Conservation (phyloP, 371 early-diverging fungal genomes). For the Batrachochytrium dendrobatidis region DNA sequence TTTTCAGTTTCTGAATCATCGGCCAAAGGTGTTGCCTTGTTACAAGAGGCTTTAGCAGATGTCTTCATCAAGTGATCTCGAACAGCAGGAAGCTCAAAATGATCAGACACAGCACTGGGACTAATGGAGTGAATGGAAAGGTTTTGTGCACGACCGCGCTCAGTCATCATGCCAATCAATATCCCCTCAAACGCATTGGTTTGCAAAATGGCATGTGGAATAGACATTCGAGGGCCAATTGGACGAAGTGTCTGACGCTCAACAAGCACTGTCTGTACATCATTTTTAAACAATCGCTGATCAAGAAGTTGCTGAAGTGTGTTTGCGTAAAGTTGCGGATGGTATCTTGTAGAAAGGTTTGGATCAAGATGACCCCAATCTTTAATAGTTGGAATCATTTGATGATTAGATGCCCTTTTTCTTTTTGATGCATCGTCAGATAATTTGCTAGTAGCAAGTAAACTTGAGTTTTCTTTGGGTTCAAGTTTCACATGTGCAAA, state of each 20-base stretch:
- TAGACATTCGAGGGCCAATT: conserved; percentile 12
- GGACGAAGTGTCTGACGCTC: conserved; percentile 47
- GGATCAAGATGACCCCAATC: conserved; percentile 7
- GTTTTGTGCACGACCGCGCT: neutral
- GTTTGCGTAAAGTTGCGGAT: conserved; percentile 8
- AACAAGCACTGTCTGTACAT: conserved; percentile 26
- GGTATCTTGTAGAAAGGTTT: neutral
- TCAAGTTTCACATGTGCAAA: conserved; percentile 43
- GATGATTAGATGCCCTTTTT: neutral
- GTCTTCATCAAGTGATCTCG: neutral
- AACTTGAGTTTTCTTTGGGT: neutral
- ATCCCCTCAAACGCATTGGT: conserved; percentile 51
- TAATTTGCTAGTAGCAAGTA: neutral
- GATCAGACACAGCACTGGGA: neutral
- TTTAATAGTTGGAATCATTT: conserved; percentile 15
- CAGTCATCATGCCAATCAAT: conserved; percentile 32
- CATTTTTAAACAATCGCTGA: conserved; percentile 5
- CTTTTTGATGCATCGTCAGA: neutral
- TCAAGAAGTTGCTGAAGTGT: conserved; percentile 40
- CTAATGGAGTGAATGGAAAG: neutral
- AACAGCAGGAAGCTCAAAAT: neutral
- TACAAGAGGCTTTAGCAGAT: conserved; percentile 1
- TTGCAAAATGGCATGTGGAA: conserved; percentile 41
- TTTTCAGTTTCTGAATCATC: neutral
- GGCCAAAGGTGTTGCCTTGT: neutral